phyloP scores from a whole-genome alignment of 208 protist genomes.

The Entamoeba invadens region DNA sequence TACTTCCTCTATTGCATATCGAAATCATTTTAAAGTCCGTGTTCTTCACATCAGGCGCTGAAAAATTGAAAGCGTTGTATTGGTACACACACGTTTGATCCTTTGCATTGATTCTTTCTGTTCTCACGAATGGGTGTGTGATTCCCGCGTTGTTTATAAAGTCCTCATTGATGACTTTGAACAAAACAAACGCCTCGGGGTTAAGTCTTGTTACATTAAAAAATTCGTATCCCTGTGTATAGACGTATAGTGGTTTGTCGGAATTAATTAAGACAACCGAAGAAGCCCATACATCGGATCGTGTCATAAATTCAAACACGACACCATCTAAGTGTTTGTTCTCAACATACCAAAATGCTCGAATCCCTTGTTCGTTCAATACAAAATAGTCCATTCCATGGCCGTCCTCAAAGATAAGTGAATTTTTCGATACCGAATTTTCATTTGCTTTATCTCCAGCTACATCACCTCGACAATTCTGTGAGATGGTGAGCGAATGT shows the following conservation, averaged over 20 bases:
- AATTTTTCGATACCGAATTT: not conserved
- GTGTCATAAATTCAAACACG: not conserved
- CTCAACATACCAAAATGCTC: not conserved
- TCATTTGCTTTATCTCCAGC: not conserved
- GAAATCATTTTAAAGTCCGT: not conserved
- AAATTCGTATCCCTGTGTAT: not conserved
- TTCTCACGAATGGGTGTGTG: not conserved
- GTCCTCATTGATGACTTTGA: not conserved
- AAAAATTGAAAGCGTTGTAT: not conserved
- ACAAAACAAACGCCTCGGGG: not conserved
- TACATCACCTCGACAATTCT: not conserved
- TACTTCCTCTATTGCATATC: not conserved
- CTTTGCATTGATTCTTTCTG: not conserved
- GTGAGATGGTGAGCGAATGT: not conserved
- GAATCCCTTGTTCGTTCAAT: not conserved
- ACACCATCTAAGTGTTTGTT: not conserved
- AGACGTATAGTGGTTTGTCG: not conserved
- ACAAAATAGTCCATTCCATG: not conserved
- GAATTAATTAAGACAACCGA: not conserved
- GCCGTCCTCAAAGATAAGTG: not conserved
- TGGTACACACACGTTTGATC: not conserved
- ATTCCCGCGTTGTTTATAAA: not conserved
- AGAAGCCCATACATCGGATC: not conserved
- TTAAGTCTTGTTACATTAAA: not conserved
- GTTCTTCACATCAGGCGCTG: not conserved